Base-by-base conservation (phyloP, 2,329 filamentous ascomycete genomes). In the Cordyceps cicadae region DNA sequence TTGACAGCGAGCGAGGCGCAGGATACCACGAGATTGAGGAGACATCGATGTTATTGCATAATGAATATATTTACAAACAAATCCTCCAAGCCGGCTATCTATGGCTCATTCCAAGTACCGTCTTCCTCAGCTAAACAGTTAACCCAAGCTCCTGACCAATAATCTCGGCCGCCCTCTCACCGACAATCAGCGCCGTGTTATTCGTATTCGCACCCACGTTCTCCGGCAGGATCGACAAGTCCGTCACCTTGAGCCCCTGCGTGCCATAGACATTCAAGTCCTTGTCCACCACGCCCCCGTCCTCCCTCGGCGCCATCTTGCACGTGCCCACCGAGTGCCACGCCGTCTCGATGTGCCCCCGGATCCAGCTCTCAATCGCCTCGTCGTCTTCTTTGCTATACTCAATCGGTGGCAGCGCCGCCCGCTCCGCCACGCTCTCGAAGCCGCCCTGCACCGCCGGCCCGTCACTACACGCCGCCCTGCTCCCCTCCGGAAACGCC, bases 301-400 rank as follows among this genome's bases (percentile, higher is more conserved):
- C 41, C 50, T 75, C 72, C 32, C 66, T 65, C 21, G 72, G 70
- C 34, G 67, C 71, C 75, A 79, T 78, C 64, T 73, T 75, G 62
- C 71, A 75, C 4, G 75, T 78, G 0, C 76, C 76, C 29, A 77
- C 63, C 15, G 72, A 71, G 3, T 78, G 76, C 75, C 75, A 79
- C 1, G 73, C 73, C 5, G 74, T 76, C 4, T 62, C 65, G 7
- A 77, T 64, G 14, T 71, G 72, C 54, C 71, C 66, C 0, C 76
- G 69, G 21, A 78, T 29, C 65, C 66, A 76, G 34, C 77, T 64
- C 64, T 78, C 75, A 53, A 83, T 76, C 2, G 74, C 73, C 50
- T 71, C 69, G 61, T 81, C 74, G 48, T 81, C 80, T 39, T 80
- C 77, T 3, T 70, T 63, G 5, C 73, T 71, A 63, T 83, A 82